Evolutionary conservation across 306 rosid species (phyloP), one percentile per base, ranked within the genome.

Genomic region (Quercus parvula): DNA sequence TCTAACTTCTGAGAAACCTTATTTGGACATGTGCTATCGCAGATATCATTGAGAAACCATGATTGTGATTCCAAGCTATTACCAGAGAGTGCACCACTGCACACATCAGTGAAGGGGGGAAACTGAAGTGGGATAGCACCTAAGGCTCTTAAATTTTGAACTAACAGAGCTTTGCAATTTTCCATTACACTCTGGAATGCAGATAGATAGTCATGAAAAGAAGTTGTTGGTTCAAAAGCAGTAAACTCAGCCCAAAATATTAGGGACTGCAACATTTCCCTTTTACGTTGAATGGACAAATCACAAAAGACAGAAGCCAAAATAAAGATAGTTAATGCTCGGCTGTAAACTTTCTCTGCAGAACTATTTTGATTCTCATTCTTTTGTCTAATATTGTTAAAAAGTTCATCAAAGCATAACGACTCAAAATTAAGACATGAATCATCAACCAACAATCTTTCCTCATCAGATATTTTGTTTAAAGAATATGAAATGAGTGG

Each of bases 401-500:
- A 84, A 83, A 94, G 92, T 83, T 81, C 92, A 86, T 80, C 79
- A 84, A 94, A 94, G 86, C 98, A 94, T 82, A 92, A 85, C 55
- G 95, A 88, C 88, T 94, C 98, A 20, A 90, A 92, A 85, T 92
- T 89, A 74, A 83, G 88, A 79, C 94, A 92, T 55, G 90, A 87
- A 84, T 86, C 96, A 77, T 83, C 89, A 69, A 69, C 87, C 78
- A 82, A 82, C 54, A 85, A 80, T 77, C 77, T 88, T 86, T 90
- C 98, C 82, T 92, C 97, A 44, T 78, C 85, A 64, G 89, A 89
- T 62, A 83, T 86, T 86, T 89, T 94, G 72, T 75, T 79, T 77
- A 94, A 86, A 58, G 98, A 88, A 85, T 90, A 92, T 56, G 98
- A 94, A 81, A 92, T 87, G 77, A 94, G 89, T 71, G 98, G 98